A percentile compares a stretch with the other conserved stretches of the same genome.
Conservation (phyloP, 23 red algal genomes). For the Gracilaria gracilis region DNA sequence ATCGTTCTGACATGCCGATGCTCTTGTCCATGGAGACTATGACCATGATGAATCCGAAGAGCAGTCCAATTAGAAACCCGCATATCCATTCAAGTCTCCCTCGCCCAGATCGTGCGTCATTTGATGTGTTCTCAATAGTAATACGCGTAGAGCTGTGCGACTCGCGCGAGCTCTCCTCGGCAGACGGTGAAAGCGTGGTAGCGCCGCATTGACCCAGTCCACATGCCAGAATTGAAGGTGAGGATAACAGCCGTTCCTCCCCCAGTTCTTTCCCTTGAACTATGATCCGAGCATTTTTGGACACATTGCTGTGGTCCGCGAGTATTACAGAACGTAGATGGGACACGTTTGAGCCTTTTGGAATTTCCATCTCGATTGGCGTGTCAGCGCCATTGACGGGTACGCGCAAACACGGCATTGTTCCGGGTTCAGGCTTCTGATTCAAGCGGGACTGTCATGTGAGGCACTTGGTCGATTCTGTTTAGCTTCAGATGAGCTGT, state of each 20-base stretch:
- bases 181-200: constrained; percentile 15
- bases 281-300: constrained; percentile 6
- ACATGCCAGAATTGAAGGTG: constrained; percentile 34
- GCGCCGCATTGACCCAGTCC: constrained; percentile 15
- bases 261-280: constrained; percentile 5
- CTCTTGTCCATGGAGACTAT: constrained; percentile 60
- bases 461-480: not conserved
- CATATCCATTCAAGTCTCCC: constrained; percentile 30
- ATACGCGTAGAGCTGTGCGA: not conserved
- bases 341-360: constrained; percentile 6
- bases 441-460: not conserved
- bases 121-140: not conserved
- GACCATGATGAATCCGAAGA: constrained; percentile 67
- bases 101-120: not conserved
- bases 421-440: not conserved
- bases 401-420: constrained; percentile 23
- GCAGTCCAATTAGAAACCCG: constrained; percentile 44
- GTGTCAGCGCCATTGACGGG: constrained; percentile 10
- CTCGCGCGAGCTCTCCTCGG: not conserved
- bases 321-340: constrained; percentile 5
- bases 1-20: constrained; percentile 32
- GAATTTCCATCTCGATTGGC: constrained; percentile 1
- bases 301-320: not conserved
- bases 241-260: constrained; percentile 9
- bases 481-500: not conserved